Evolutionary conservation across 805 yeast genomes (phyloP), one percentile per base, ranked within the genome.

Genomic region (Cyberlindnera euphorbiae): DNA sequence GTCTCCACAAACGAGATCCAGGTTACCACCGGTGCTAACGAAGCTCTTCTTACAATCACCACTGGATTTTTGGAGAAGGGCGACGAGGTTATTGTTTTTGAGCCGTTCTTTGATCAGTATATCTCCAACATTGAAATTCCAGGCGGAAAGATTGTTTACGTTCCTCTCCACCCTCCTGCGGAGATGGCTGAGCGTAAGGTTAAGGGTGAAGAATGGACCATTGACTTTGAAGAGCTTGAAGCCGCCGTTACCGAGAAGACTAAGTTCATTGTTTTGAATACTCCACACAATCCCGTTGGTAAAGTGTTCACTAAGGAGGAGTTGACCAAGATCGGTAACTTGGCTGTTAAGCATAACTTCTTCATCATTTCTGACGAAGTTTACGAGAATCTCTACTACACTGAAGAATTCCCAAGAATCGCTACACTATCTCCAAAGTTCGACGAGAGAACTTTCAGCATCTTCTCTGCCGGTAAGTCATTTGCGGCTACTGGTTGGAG

Each of bases 401-500:
- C 71, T 3, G 64, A 71, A 6, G 59, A 58, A 3, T 88, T 90
- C 61, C 80, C 90, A 6, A 74, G 97, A 55, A 82, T 93, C 32
- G 95, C 96, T 2, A 77, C 86, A 3, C 64, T 90, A 36, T 67
- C 79, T 5, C 89, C 90, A 5, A 96, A 88, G 51, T 73, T 88
- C 41, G 80, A 75, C 18, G 75, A 76, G 39, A 67, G 88, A 53
- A 86, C 97, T 0, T 64, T 93, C 38, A 81, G 97, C 4, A 94
- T 93, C 16, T 97, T 97, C 1, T 86, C 96, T 19, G 98, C 97
- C 6, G 98, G 98, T 45, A 93, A 93, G 62, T 79, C 96, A 0
- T 93, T 93, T 66, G 95, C 96, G n/a, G 96, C 96, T 29, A 93
- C 98, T 10, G 98, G 98, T 36, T 93, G 97, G 97, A 80, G 98